A percentile compares a stretch with the other conserved stretches of the same genome.
These are phyloP conservation scores for Cutaneotrichosporon sp. DNA, from an alignment of 1,284 basidiomycete species.

Conservation along the genomic window DNA sequence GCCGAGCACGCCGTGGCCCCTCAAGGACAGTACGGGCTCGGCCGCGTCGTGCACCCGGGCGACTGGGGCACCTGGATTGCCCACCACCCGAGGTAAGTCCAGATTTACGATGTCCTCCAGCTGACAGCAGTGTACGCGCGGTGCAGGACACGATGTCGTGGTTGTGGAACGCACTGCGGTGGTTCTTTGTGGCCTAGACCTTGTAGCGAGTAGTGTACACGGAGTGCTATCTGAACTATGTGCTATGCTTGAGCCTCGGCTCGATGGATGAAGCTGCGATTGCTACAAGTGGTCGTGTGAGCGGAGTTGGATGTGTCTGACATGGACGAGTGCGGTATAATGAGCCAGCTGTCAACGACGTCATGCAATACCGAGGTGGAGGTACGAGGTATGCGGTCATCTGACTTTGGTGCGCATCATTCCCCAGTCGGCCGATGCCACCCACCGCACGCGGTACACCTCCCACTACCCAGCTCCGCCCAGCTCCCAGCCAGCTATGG, in stretches of 20 bases:
- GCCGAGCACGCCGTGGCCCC: not conserved
- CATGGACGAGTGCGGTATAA: not conserved
- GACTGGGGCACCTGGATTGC: slow-evolving; percentile 15
- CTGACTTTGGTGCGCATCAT: too few species aligned
- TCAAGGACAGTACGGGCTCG: slow-evolving; percentile 10
- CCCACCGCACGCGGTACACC: too few species aligned
- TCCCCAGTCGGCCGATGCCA: too few species aligned
- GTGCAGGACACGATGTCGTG: slow-evolving; percentile 22
- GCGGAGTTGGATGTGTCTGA: too few species aligned
- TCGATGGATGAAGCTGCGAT: too few species aligned
- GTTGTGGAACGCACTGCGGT: slow-evolving; percentile 33
- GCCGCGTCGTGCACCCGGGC: slow-evolving; percentile 10
- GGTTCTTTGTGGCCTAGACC: slow-evolving; percentile 19
- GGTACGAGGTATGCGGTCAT: not conserved
- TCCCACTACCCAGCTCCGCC: too few species aligned
- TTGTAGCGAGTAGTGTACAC: not conserved
- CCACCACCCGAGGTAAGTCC: slow-evolving; percentile 18
- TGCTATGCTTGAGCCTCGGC: not conserved
- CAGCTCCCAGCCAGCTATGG: too few species aligned
- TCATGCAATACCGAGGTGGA: not conserved
- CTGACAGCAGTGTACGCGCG: slow-evolving; percentile 13
- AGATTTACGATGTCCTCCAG: too few species aligned
- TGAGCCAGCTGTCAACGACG: not conserved
- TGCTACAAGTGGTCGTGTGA: too few species aligned
- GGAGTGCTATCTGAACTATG: not conserved